Evolutionary conservation across 2,329 filamentous ascomycete genomes (phyloP).

Genomic region (Dactylellina cionopaga): DNA sequence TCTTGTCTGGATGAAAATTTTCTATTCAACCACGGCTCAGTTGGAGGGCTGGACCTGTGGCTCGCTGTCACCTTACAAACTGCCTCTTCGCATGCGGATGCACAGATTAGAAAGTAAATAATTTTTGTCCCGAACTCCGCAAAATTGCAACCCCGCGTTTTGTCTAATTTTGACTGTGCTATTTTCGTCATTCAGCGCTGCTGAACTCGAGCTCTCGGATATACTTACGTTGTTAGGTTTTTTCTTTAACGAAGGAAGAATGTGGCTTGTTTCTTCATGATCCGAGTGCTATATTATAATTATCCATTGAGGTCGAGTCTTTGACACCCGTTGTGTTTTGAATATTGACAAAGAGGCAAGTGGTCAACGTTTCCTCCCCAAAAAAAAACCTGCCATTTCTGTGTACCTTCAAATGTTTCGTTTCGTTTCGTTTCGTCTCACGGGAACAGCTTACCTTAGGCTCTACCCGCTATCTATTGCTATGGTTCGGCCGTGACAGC

Average conservation of each 20-base stretch:
- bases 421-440: constrained; percentile 33
- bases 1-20: neutral
- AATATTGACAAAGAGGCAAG: neutral
- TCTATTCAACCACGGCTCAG: constrained; percentile 26
- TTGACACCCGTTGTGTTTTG: constrained; percentile 2
- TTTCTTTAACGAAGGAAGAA: neutral
- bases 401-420: neutral
- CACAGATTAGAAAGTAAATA: neutral
- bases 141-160: constrained; percentile 20
- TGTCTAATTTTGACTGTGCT: constrained; percentile 11
- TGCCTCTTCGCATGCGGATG: constrained; percentile 30
- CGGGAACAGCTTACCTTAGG: constrained; percentile 24
- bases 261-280: constrained; percentile 11
- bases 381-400: neutral
- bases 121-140: neutral
- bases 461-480: constrained; percentile 31
- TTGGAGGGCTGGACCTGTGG: neutral
- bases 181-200: constrained; percentile 17
- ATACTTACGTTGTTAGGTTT: neutral
- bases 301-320: constrained; percentile 20
- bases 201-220: neutral
- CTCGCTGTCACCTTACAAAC: neutral
- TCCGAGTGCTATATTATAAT: no score
- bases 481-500: neutral
- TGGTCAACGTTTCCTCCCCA: neutral